phyloP scores from a whole-genome alignment of 805 yeast species.

The Metschnikowia kofuensis region DNA sequence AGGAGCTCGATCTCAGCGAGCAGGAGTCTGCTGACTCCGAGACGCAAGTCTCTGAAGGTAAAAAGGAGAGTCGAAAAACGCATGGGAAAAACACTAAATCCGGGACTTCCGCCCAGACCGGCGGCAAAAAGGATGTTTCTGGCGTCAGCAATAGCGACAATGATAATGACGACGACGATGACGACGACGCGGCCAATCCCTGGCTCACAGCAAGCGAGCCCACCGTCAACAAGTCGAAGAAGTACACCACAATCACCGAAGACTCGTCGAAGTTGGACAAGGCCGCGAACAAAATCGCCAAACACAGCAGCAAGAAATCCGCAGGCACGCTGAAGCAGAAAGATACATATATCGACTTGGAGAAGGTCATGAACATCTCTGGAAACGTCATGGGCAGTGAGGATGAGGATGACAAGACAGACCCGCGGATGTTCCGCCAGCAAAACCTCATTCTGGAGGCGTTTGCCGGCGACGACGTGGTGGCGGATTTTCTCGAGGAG shows the following conservation, averaged over 20 bases:
- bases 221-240: constrained; percentile 28
- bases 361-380: constrained; percentile 52
- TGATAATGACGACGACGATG: constrained; percentile 5
- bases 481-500: constrained; percentile 73
- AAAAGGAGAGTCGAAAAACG: too few relatives aligned
- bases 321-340: constrained; percentile 29
- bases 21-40: constrained; percentile 15
- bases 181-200: constrained; percentile 30
- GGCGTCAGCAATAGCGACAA: background rate
- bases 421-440: constrained; percentile 63
- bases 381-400: constrained; percentile 37
- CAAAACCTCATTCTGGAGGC: constrained; percentile 84
- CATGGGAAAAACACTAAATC: too few relatives aligned
- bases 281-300: constrained; percentile 40
- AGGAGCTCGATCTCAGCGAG: too few relatives aligned
- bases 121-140: too few relatives aligned
- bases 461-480: constrained; percentile 96
- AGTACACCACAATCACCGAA: constrained; percentile 30
- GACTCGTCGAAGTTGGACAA: constrained; percentile 37
- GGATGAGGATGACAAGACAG: constrained; percentile 31
- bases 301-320: constrained; percentile 31
- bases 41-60: constrained; percentile 9
- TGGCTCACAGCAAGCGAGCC: constrained; percentile 28
- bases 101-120: too few relatives aligned
- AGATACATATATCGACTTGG: constrained; percentile 46